Conservation (phyloP, 2,329 filamentous ascomycete species). For the Zymoseptoria crescenta region DNA sequence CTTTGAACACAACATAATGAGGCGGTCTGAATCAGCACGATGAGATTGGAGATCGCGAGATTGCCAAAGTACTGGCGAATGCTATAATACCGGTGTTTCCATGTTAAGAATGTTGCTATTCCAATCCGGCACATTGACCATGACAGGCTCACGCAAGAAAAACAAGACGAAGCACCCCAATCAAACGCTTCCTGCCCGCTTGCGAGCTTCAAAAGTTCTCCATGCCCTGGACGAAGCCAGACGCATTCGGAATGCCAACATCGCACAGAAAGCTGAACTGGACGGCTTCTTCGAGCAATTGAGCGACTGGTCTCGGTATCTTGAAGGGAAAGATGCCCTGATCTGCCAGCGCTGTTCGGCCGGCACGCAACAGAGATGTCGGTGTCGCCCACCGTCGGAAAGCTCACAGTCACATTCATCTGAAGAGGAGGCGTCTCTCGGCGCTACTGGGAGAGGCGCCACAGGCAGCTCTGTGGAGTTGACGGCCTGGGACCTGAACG, state of each 20-base stretch:
- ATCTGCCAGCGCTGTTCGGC: neutral
- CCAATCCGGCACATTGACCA: neutral
- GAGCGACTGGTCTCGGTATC: neutral
- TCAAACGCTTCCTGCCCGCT: neutral
- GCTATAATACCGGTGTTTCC: neutral
- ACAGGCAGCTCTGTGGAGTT: neutral
- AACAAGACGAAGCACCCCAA: conserved; percentile 1
- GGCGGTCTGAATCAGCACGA: neutral
- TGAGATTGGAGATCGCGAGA: neutral
- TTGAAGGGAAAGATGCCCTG: neutral
- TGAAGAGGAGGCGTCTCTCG: neutral
- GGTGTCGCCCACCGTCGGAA: neutral
- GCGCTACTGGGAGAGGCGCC: neutral
- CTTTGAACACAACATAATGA: conserved; percentile 18
- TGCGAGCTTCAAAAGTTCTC: neutral
- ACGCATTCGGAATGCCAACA: neutral
- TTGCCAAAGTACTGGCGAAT: neutral
- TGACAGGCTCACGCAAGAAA: conserved; percentile 2
- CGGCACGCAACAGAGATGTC: neutral
- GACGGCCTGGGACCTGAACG: neutral
- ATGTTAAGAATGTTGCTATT: neutral
- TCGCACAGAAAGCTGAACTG: neutral
- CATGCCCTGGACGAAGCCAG: neutral
- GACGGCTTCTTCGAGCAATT: neutral
- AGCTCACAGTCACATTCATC: neutral